Evolutionary conservation across 768 basidiomycete species (phyloP), one percentile per base, ranked within the genome.

Genomic region (Stropharia rugosoannulata): DNA sequence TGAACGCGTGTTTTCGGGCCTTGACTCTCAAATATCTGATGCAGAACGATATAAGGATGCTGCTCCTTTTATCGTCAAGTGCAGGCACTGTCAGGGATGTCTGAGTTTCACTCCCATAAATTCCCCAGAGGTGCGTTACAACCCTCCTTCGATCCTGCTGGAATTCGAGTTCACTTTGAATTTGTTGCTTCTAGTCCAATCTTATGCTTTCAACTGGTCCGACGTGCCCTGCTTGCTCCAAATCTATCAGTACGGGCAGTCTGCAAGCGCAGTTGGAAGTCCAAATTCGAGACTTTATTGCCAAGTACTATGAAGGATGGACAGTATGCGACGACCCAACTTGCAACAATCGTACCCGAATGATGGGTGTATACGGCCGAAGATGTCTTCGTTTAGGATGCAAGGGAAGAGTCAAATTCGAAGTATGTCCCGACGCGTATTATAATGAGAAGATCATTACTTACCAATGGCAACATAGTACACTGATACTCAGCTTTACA

Each of bases 281-380:
- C 1, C 93, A 95, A 62, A 89, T 98, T 49, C 85, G 95, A 0
- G 71, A 80, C 2, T 83, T 82, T 59, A 88, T 99, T 47, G 73
- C 77, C 7, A 81, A 78, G 62, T 98, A 95, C 70, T 98, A 99
- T 66, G 85, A 97, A 64, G 86, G 86, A 1, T 95, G 91, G 90
- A 87, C 83, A 1, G 73, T 89, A 5, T 99, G 97, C 71, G 82
- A 94, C 62, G 97, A 98, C 58, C 75, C 83, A 18, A 88, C 87
- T 0, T 99, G 97, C 65, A 83, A 83, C 8, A 79, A 85, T 57
- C 81, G 90, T 37, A 95, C 96, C n/a, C 79, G 97, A 16, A 90
- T 87, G 80, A 96, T 98, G 92, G 79, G 90, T 36, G 93, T 98
- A 0, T 95, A 94, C 68, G 95, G 93, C 5, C 81, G 86, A 32